phyloP scores from a whole-genome alignment of 2,329 filamentous ascomycete genomes.

The Escovopsis sp. region DNA sequence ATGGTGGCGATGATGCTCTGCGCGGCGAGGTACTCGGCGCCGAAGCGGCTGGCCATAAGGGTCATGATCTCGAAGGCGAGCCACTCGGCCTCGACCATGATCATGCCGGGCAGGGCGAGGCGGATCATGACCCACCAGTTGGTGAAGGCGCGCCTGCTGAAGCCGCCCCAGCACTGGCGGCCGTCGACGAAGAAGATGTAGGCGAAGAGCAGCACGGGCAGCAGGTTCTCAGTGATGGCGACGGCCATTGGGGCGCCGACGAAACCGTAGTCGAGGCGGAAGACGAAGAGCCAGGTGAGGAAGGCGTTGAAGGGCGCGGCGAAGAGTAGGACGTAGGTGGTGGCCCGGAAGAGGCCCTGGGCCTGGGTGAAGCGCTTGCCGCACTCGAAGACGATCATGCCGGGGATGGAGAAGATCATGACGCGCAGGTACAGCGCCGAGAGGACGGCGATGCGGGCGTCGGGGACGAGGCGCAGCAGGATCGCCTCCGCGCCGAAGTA shows the following conservation, averaged over 20 bases:
- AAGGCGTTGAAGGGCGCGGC: constrained; percentile 65
- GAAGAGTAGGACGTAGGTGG: constrained; percentile 60
- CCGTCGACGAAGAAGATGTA: constrained; percentile 65
- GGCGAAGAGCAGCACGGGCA: constrained; percentile 60
- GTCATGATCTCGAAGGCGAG: constrained; percentile 87
- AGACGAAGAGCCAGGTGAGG: constrained; percentile 66
- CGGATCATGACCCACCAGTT: constrained; percentile 76
- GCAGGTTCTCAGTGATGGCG: constrained; percentile 59
- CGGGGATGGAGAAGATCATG: constrained; percentile 57
- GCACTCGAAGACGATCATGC: constrained; percentile 61
- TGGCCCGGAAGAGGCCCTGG: constrained; percentile 66
- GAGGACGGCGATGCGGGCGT: constrained; percentile 46
- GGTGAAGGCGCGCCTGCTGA: constrained; percentile 50
- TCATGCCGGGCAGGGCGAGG: constrained; percentile 72
- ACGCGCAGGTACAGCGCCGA: constrained; percentile 60
- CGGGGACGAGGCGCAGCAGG: constrained; percentile 31
- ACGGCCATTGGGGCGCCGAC: constrained; percentile 72
- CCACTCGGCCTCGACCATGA: constrained; percentile 92
- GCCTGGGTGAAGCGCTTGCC: constrained; percentile 72
- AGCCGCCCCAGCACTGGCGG: constrained; percentile 69
- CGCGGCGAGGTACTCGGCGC: constrained; percentile 65
- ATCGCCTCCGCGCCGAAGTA: constrained; percentile 45
- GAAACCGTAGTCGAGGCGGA: constrained; percentile 54
- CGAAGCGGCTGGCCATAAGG: constrained; percentile 65
- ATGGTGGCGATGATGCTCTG: constrained; percentile 75